Evolutionary conservation across 73 alveolate genomes (phyloP), one percentile per base, ranked within the genome.

Genomic region (Paramecium caudatum): DNA sequence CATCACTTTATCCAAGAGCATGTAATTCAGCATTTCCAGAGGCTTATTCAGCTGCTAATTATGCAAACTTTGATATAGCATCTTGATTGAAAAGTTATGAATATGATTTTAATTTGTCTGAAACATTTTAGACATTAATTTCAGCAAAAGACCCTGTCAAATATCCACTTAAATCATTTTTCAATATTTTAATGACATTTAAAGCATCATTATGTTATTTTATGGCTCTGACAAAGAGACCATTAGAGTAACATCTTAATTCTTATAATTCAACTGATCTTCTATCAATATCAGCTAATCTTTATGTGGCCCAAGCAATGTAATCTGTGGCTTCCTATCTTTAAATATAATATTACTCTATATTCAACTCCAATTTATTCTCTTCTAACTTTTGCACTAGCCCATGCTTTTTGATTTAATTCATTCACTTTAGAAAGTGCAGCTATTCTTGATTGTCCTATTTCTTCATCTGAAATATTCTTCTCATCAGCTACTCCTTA

Each of bases 21-120:
- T 74, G 88, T 74, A 74, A 74, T 74, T 74, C 88, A 6, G 88
- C 88, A 74, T 43, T 43, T 37, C 88, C 88, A 16, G 88, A 74
- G 8, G 88, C 88, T 39, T 74, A 43, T 74, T 74, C 88, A 4
- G 33, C 47, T 36, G 88, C 88, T 23, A 74, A 43, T 74, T 74
- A 21, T 4, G 47, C 69, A 19, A 74, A 74, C 43, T 74, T 74
- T 4, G 43, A 41, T 68, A 74, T 74, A 21, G 88, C 88, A 39
- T 74, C 39, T 74, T 74, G 30, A 45, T 74, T 74, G 15, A 74
- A 74, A 17, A 74, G 32, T 21, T 74, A 25, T 10, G 69, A 41
- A n/a, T 74, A 74, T 74, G 17, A 43, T 74, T 74, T 74, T 30
- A 74, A 39, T 74, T 74, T 74, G 27, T 74, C 88, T 19, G 88